phyloP scores from a whole-genome alignment of 2,329 filamentous ascomycete species.

The Aureobasidium melanogenum region DNA sequence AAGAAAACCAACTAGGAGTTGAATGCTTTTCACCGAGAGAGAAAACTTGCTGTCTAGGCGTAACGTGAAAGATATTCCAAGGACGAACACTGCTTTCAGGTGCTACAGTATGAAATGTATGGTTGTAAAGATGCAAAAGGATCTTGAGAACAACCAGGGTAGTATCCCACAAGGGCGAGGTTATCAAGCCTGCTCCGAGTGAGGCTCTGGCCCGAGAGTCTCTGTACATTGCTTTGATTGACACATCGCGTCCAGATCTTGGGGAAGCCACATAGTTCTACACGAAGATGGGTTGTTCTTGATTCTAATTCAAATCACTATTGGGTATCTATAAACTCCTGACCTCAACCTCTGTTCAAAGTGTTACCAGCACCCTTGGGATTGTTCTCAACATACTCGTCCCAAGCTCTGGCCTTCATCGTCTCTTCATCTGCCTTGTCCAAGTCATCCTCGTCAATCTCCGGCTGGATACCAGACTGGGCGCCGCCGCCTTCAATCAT shows the following conservation, averaged over 20 bases:
- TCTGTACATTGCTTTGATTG: no score
- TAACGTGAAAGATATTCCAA: not conserved
- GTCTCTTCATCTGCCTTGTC: constrained; percentile 85
- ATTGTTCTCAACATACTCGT: constrained; percentile 87
- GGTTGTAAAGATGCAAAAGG: not conserved
- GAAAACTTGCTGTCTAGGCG: not conserved
- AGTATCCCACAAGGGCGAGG: no score
- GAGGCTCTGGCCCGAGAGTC: no score
- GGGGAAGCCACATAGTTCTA: no score
- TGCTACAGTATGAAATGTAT: not conserved
- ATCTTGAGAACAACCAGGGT: not conserved
- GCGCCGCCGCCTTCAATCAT: constrained; percentile 88
- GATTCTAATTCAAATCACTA: not conserved
- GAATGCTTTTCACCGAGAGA: not conserved
- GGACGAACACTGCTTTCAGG: not conserved
- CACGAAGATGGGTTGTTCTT: no score
- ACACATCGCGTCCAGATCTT: no score
- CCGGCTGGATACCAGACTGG: constrained; percentile 56
- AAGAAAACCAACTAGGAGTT: not conserved
- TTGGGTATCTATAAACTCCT: not conserved
- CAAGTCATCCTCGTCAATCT: constrained; percentile 81
- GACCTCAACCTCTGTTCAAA: constrained; percentile 60
- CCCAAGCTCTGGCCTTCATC: constrained; percentile 89
- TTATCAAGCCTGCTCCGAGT: no score
- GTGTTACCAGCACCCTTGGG: constrained; percentile 78